phyloP scores from a whole-genome alignment of 257 asterid genomes.

The Solanum pinnatisectum region DNA sequence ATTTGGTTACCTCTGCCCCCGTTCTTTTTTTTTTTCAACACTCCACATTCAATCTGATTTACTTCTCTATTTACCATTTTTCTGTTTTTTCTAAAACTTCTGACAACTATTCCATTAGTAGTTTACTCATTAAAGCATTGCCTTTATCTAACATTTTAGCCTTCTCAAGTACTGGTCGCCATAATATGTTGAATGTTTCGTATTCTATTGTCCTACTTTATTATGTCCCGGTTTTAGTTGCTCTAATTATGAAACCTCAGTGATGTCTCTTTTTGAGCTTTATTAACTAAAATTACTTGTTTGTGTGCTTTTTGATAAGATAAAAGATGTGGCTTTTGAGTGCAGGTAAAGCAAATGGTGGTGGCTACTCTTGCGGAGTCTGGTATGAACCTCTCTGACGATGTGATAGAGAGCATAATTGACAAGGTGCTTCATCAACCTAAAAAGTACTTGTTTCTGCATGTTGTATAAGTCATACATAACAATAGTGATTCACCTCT shows the following conservation, averaged over 20 bases:
- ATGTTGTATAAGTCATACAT: neutral
- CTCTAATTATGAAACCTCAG: neutral
- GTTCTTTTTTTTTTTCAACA: neutral
- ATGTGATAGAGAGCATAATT: constrained; percentile 90
- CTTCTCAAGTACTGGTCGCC: neutral
- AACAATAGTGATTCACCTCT: neutral
- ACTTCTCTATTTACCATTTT: neutral
- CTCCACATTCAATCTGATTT: neutral
- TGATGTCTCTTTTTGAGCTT: neutral
- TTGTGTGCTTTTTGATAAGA: neutral
- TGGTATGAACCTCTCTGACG: constrained; percentile 97
- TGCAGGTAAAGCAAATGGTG: constrained; percentile 97
- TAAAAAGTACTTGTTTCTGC: neutral
- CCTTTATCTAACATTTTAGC: neutral
- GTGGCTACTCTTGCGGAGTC: constrained; percentile 97
- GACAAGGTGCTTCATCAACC: constrained; percentile 58
- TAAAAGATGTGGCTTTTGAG: neutral
- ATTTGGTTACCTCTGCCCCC: neutral
- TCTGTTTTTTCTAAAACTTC: neutral
- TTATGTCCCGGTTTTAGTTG: neutral
- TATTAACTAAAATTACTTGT: neutral
- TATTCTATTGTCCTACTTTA: neutral
- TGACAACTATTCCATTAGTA: neutral
- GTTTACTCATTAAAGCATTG: neutral
- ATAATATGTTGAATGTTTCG: neutral